Percentiles rank a stretch among this genome's conserved stretches.
Conservation (phyloP, 352 stramenopile genomes). For the Phytophthora sojae region DNA sequence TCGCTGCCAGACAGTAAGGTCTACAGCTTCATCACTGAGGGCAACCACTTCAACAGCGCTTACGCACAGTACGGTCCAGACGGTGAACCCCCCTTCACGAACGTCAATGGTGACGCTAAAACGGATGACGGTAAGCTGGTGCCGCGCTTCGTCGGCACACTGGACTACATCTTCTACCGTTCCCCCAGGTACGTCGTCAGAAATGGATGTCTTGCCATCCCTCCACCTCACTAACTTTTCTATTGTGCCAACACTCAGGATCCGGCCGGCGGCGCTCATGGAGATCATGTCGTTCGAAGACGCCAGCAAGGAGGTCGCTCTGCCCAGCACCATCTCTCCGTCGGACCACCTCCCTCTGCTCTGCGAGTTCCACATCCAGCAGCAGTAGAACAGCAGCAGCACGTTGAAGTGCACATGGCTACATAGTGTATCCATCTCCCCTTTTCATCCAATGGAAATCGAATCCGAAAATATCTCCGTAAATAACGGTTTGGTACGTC, state of each 20-base stretch:
- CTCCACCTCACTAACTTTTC: slow-evolving; percentile 1
- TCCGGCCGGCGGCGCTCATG: slow-evolving; percentile 61
- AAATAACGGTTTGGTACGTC: slow-evolving; percentile 17
- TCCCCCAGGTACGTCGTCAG: slow-evolving; percentile 41
- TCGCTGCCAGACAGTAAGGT: slow-evolving; percentile 81
- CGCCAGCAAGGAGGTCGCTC: slow-evolving; percentile 62
- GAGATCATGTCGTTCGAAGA: slow-evolving; percentile 75
- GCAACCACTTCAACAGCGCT: slow-evolving; percentile 56
- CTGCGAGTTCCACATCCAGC: slow-evolving; percentile 62
- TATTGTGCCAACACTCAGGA: slow-evolving; percentile 12
- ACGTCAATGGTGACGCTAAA: slow-evolving; percentile 67
- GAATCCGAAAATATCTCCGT: slow-evolving; percentile 11
- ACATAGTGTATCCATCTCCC: slow-evolving; percentile 25
- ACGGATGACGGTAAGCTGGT: slow-evolving; percentile 45
- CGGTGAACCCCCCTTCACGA: slow-evolving; percentile 77
- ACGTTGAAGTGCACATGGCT: slow-evolving; percentile 28
- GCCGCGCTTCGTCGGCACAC: slow-evolving; percentile 73
- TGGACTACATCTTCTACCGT: slow-evolving; percentile 89
- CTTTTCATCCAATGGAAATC: slow-evolving; percentile 32
- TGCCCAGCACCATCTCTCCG: slow-evolving; percentile 73
- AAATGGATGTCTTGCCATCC: not conserved
- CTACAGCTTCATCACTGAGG: slow-evolving; percentile 62
- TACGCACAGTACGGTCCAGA: slow-evolving; percentile 56
- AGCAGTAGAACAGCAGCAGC: slow-evolving; percentile 2
- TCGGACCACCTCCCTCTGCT: slow-evolving; percentile 83